Percentiles rank a stretch among this genome's conserved stretches.
Conservation (phyloP, 192 early-diverging fungal species). For the Anaeromyces robustus region DNA sequence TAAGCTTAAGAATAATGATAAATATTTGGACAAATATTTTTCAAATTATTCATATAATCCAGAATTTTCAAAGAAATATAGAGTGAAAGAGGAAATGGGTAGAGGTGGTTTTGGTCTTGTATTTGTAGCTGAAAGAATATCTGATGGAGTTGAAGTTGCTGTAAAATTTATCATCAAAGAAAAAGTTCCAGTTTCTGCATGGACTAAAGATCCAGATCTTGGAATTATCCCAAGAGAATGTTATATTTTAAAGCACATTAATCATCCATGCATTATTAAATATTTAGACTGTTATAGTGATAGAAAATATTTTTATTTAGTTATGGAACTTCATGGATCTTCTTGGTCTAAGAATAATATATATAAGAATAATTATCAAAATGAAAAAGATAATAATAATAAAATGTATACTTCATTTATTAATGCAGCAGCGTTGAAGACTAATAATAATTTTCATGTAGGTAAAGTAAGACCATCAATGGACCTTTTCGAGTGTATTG, state of each 20-base stretch:
- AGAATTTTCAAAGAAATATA: conserved; percentile 11
- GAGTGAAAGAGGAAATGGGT: conserved; percentile 38
- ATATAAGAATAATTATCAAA: not conserved
- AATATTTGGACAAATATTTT: not conserved
- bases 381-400: not conserved
- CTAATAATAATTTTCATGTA: not conserved
- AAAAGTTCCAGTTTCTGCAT: conserved; percentile 29
- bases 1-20: not conserved
- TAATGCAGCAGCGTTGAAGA: conserved; percentile 4
- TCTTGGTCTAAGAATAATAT: not conserved
- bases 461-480: conserved; percentile 25
- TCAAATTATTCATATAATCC: not conserved
- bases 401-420: not conserved
- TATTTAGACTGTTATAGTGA: conserved; percentile 26
- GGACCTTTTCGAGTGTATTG: conserved; percentile 67
- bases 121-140: conserved; percentile 26
- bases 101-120: conserved; percentile 59
- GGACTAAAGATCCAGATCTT: conserved; percentile 24
- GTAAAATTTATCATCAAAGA: conserved; percentile 52
- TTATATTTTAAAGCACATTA: conserved; percentile 26
- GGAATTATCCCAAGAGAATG: conserved; percentile 34
- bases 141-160: conserved; percentile 40
- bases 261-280: conserved; percentile 46
- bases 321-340: not conserved
- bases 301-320: not conserved